These are phyloP conservation scores for Nicotiana rustica DNA, from an alignment of 305 asterid genomes.

Conservation along the genomic window DNA sequence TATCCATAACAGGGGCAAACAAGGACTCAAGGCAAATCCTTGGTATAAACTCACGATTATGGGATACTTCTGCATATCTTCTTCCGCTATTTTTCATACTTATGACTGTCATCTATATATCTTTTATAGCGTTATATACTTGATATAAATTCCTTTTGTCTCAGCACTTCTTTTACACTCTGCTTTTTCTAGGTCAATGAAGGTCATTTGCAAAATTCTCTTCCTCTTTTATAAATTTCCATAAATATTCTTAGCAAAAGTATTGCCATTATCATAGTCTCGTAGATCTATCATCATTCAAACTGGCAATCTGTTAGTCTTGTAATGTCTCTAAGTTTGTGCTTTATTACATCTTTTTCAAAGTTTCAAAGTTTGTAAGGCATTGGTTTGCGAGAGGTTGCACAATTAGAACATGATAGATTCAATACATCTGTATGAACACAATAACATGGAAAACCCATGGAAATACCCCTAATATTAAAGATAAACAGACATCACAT, in stretches of 20 bases:
- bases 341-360: conserved; percentile 11
- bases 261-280: not conserved
- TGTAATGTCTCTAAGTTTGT: not conserved
- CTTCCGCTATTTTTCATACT: too few relatives aligned
- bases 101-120: too few relatives aligned
- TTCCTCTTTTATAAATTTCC: not conserved
- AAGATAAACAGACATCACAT: not conserved
- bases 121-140: not conserved
- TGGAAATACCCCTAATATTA: conserved; percentile 13
- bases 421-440: conserved; percentile 10
- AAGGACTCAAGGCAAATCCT: not conserved
- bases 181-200: not conserved
- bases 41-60: not conserved
- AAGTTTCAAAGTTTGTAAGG: not conserved
- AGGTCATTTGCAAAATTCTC: not conserved
- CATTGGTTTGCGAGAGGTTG: not conserved
- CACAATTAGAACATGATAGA: not conserved
- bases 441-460: conserved; percentile 8
- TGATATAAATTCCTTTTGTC: not conserved
- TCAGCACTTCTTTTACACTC: not conserved
- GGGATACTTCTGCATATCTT: not conserved
- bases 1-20: not conserved
- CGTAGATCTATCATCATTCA: not conserved
- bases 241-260: not conserved
- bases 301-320: not conserved